Conservation (phyloP, 148 eudicot species). For the Camellia sinensis region DNA sequence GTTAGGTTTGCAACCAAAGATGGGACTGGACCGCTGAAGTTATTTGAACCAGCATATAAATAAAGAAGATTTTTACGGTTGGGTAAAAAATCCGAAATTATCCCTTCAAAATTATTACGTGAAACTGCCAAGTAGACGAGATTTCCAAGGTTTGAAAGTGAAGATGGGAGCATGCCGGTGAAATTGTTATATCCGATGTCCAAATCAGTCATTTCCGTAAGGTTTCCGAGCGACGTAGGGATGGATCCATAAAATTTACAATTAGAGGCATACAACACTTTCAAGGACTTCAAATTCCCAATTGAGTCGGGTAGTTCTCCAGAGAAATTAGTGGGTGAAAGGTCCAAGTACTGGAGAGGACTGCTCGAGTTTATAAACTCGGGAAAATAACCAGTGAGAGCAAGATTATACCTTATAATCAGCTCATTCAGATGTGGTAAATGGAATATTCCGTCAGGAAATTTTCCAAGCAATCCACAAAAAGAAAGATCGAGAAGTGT, state of each 20-base stretch:
- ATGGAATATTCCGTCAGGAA: slow-evolving; percentile 17
- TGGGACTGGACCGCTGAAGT: background rate
- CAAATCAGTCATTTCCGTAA: no score
- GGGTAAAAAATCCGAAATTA: background rate
- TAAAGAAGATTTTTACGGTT: background rate
- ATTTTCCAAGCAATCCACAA: slow-evolving; percentile 12
- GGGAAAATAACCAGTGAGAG: background rate
- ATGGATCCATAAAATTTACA: no score
- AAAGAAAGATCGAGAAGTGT: background rate
- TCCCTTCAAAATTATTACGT: background rate
- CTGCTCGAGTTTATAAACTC: slow-evolving; percentile 13
- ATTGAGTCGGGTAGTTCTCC: no score
- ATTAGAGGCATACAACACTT: background rate
- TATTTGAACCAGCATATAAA: background rate
- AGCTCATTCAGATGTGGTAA: slow-evolving; percentile 18
- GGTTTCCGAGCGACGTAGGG: no score
- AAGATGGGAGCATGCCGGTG: no score
- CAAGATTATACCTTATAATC: background rate
- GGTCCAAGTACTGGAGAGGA: no score
- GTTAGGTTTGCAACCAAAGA: background rate
- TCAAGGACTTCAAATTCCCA: slow-evolving; percentile 9
- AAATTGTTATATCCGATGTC: no score
- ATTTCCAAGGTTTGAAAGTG: no score
- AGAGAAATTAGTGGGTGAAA: no score
- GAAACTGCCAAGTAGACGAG: background rate